Conservation (phyloP, 2,329 filamentous ascomycete genomes). For the Sporothrix variecibatus region DNA sequence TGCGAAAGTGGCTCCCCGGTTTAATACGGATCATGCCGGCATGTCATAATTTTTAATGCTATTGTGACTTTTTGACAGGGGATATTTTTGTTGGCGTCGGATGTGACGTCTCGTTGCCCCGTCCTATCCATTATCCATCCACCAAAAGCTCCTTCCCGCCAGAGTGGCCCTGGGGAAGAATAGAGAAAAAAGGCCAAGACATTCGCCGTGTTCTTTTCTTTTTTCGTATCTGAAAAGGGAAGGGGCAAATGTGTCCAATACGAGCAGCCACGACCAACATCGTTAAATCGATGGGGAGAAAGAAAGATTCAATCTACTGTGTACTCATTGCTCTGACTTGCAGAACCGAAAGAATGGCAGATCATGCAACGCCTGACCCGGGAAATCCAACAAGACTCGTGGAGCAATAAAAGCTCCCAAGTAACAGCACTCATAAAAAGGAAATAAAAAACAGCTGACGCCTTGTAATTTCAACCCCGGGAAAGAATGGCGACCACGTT, state of each 20-base stretch:
- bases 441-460: conserved; percentile 2
- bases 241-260: conserved; percentile 16
- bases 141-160: not conserved
- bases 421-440: not conserved
- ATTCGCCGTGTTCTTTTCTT: not conserved
- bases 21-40: not conserved
- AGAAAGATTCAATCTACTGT: not conserved
- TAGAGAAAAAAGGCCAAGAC: not conserved
- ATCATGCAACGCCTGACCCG: not conserved
- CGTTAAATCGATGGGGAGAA: not conserved
- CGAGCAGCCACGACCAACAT: not conserved
- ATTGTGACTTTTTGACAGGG: conserved; percentile 3
- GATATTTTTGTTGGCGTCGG: not conserved
- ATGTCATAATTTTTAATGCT: not conserved
- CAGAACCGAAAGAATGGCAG: not conserved
- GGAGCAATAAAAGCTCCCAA: not conserved
- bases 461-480: conserved; percentile 12
- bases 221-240: conserved; percentile 11
- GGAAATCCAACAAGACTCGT: not conserved
- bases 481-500: not conserved
- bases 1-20: not conserved
- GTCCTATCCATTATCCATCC: not conserved
- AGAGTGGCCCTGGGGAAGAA: not conserved
- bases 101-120: conserved; percentile 13
- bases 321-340: not conserved